These are phyloP conservation scores for Tricholoma bakamatsutake DNA, from an alignment of 768 basidiomycete species.

Conservation along the genomic window DNA sequence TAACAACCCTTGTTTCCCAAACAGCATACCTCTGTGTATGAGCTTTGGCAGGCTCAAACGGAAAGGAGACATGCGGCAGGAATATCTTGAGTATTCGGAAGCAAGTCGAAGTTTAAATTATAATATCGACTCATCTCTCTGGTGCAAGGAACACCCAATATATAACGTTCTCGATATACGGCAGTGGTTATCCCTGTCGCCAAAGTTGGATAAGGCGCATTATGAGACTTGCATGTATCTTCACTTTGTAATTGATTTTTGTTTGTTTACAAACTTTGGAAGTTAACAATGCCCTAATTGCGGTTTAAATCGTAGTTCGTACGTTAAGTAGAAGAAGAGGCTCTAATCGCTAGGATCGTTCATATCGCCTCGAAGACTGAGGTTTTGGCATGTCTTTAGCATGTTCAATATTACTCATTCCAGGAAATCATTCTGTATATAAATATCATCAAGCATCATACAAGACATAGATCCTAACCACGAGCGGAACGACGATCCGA, in stretches of 20 bases:
- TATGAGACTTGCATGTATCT: constrained; percentile 48
- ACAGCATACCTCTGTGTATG: constrained; percentile 33
- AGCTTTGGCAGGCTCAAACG: constrained; percentile 64
- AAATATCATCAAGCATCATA: no score
- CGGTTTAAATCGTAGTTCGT: constrained; percentile 61
- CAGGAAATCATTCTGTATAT: no score
- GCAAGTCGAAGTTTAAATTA: constrained; percentile 26
- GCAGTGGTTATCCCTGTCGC: constrained; percentile 61
- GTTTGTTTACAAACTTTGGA: constrained; percentile 31
- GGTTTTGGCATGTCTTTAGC: not conserved
- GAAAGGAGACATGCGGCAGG: constrained; percentile 43
- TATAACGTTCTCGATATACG: constrained; percentile 69
- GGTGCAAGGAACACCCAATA: constrained; percentile 39
- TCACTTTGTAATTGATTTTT: not conserved
- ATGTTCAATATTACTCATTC: no score
- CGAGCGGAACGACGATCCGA: no score
- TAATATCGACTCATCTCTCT: constrained; percentile 2
- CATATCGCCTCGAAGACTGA: constrained; percentile 20
- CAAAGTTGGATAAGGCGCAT: constrained; percentile 48
- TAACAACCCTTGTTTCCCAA: not conserved
- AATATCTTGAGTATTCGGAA: constrained; percentile 61
- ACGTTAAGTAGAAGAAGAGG: constrained; percentile 77
- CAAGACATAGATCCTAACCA: no score
- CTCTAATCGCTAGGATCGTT: constrained; percentile 60
- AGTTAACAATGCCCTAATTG: constrained; percentile 54